Evolutionary conservation across 2,329 filamentous ascomycete species (phyloP).

Genomic region (Aspergillus felis): DNA sequence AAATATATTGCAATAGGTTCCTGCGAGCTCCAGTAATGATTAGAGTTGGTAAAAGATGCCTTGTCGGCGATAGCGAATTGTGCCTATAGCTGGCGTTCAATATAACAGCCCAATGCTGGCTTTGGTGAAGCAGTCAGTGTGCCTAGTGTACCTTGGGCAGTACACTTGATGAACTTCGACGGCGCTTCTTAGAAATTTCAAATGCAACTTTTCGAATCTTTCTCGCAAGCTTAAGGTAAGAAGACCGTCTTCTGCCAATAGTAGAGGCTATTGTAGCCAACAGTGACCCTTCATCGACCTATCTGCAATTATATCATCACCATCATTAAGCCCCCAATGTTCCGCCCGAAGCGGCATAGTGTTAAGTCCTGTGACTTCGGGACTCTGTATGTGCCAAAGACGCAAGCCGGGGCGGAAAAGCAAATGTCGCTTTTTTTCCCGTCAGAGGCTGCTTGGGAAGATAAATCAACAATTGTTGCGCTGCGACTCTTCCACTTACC

Average conservation of each 20-base stretch:
- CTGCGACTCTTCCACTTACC: conserved; percentile 5
- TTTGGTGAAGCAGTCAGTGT: background rate
- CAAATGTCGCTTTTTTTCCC: conserved; percentile 34
- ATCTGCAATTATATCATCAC: conserved; percentile 12
- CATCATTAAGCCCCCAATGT: conserved; percentile 5
- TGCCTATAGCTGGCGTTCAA: background rate
- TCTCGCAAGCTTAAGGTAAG: background rate
- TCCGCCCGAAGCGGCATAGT: conserved; percentile 14
- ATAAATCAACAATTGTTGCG: conserved; percentile 17
- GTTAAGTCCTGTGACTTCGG: conserved; percentile 12
- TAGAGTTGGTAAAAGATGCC: background rate
- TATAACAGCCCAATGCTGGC: background rate
- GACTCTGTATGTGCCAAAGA: conserved; percentile 24
- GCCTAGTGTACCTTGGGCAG: background rate
- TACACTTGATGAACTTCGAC: background rate
- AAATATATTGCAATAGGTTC: background rate
- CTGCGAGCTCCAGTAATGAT: background rate
- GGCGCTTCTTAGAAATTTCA: background rate
- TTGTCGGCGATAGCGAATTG: background rate
- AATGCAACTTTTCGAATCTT: background rate
- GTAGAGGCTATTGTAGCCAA: background rate
- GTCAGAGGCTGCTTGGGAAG: conserved; percentile 11
- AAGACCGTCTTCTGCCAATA: background rate
- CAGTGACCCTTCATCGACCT: background rate
- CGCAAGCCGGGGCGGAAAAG: conserved; percentile 21